phyloP scores from a whole-genome alignment of 78 protist genomes.

The Diacronema lutheri region DNA sequence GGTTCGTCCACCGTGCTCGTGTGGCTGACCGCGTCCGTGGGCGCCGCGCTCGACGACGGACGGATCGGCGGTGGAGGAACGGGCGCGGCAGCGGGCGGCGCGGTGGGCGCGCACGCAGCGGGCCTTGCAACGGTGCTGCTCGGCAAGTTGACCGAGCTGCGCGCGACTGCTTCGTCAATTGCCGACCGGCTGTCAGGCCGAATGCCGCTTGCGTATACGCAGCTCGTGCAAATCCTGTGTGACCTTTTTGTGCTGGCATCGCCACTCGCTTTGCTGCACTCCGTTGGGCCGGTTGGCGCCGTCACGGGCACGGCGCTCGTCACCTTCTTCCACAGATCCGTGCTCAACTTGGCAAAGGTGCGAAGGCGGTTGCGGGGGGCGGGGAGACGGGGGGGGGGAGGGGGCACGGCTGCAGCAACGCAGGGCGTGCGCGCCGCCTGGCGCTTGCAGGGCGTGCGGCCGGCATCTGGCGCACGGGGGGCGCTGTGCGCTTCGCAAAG shows the following conservation, averaged over 20 bases:
- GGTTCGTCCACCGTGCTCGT: background rate
- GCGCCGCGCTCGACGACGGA: background rate
- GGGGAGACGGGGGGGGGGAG: too few species aligned
- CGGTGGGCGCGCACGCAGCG: background rate
- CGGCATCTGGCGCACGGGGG: too few species aligned
- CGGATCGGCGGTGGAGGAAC: background rate
- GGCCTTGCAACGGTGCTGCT: background rate
- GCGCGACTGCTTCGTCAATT: background rate
- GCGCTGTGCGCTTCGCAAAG: too few species aligned
- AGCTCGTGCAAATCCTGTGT: background rate
- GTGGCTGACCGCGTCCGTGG: background rate
- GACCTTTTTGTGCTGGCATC: background rate
- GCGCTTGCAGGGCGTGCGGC: too few species aligned
- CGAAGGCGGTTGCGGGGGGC: too few species aligned
- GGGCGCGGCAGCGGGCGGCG: background rate
- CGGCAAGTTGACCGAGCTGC: background rate
- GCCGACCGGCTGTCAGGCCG: background rate
- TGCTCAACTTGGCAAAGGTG: background rate
- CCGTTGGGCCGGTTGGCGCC: slow-evolving; percentile 1
- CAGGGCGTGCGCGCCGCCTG: too few species aligned
- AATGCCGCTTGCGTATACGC: slow-evolving; percentile 23
- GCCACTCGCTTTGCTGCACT: background rate
- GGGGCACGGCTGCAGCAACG: too few species aligned
- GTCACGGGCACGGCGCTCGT: background rate
- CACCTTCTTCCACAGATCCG: background rate